Conservation (phyloP, 495 filamentous ascomycete species). For the Penicillium malachiteum region DNA sequence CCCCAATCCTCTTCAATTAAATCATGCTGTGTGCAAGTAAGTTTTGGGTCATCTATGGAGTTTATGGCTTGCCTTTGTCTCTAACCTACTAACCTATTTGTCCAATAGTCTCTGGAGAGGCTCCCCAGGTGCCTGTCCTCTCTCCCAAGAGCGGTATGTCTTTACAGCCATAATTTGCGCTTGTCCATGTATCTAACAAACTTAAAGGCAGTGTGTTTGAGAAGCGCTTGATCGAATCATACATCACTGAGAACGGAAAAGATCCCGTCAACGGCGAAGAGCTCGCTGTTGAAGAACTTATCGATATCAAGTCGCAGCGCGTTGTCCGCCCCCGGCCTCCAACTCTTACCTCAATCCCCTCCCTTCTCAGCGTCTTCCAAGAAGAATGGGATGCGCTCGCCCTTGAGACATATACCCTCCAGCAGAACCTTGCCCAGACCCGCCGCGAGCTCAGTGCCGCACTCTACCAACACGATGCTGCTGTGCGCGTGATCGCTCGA, state of each 20-base stretch:
- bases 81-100: conserved; percentile 22
- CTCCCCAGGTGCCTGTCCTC: conserved; percentile 90
- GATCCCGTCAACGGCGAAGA: conserved; percentile 92
- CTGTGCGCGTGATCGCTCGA: conserved; percentile 86
- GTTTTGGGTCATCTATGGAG: conserved; percentile 20
- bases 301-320: conserved; percentile 79
- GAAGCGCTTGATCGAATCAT: conserved; percentile 90
- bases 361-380: conserved; percentile 94
- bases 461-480: conserved; percentile 95
- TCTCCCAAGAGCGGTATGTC: conserved; percentile 87
- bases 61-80: neutral
- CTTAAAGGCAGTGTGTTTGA: conserved; percentile 80
- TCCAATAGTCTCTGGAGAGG: conserved; percentile 86
- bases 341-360: conserved; percentile 93
- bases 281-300: conserved; percentile 78
- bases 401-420: conserved; percentile 83
- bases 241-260: conserved; percentile 90
- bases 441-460: conserved; percentile 91
- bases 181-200: conserved; percentile 26
- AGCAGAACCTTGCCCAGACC: conserved; percentile 83
- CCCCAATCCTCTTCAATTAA: conserved; percentile 21
- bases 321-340: conserved; percentile 86
- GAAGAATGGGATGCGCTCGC: conserved; percentile 97
- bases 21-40: conserved; percentile 75
- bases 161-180: conserved; percentile 5